Evolutionary conservation across 176 grass and related monocot genomes (phyloP).

Genomic region (Carex pumila): DNA sequence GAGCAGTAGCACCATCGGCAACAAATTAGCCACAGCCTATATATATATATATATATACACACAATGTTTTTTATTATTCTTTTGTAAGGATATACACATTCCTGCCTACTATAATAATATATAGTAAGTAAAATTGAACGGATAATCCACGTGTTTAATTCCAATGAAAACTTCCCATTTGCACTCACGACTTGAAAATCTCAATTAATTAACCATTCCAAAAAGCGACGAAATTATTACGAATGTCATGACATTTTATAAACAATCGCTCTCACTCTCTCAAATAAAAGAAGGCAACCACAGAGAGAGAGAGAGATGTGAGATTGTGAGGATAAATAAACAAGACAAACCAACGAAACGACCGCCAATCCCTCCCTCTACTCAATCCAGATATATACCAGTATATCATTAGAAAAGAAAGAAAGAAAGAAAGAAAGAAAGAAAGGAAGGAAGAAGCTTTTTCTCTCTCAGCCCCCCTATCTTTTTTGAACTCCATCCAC

Average conservation of each 20-base stretch:
- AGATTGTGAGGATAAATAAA: neutral
- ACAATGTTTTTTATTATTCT: neutral
- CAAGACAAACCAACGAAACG: neutral
- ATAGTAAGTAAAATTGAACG: neutral
- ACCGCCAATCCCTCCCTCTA: neutral
- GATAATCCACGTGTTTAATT: conserved; percentile 9
- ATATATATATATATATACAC: neutral
- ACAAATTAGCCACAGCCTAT: no score
- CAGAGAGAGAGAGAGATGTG: neutral
- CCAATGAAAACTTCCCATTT: neutral
- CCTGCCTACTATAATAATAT: neutral
- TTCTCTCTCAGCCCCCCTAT: neutral
- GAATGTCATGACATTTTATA: neutral
- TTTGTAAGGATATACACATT: neutral
- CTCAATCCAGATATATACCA: neutral
- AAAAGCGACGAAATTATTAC: neutral
- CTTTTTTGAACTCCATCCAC: neutral
- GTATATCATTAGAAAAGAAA: neutral
- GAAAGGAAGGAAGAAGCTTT: neutral
- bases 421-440: no score
- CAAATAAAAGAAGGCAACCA: neutral
- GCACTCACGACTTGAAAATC: neutral
- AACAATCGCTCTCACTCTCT: conserved; percentile 11
- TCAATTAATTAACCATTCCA: conserved; percentile 5
- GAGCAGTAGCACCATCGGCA: no score